phyloP scores from a whole-genome alignment of 345 rosid species.

The Camelina hispida region DNA sequence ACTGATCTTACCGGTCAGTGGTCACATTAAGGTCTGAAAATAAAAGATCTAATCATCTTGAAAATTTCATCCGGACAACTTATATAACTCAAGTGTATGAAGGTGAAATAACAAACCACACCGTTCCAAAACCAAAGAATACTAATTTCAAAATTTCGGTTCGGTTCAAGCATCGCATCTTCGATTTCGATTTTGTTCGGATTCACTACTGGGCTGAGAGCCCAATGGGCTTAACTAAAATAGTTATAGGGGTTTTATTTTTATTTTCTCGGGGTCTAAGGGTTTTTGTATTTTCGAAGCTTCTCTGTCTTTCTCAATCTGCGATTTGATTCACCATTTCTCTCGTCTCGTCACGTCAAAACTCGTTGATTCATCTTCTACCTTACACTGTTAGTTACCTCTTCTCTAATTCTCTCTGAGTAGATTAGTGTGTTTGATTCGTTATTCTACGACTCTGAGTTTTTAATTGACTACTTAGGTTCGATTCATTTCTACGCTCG shows the following conservation, averaged over 20 bases:
- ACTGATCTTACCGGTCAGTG: too few relatives aligned
- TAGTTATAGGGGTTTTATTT: neutral
- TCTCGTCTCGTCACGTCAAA: neutral
- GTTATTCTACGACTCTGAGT: neutral
- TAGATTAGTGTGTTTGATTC: neutral
- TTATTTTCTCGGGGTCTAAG: neutral
- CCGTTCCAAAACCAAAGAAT: neutral
- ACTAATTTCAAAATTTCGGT: neutral
- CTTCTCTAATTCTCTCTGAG: neutral
- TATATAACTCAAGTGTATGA: too few relatives aligned
- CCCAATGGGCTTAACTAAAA: slow-evolving; percentile 1
- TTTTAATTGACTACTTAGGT: neutral
- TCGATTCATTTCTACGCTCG: neutral
- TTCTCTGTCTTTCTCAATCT: neutral
- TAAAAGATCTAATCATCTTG: too few relatives aligned
- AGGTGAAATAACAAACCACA: too few relatives aligned
- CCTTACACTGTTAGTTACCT: neutral
- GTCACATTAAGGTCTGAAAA: too few relatives aligned
- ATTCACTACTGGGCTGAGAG: neutral
- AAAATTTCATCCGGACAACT: too few relatives aligned
- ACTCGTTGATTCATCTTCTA: slow-evolving; percentile 11
- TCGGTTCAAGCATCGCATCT: too few relatives aligned
- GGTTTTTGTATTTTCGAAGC: slow-evolving; percentile 5
- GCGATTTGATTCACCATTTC: neutral
- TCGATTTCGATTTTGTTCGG: neutral